Base-by-base conservation (phyloP, 805 yeast species). In the Isabelozyma heimii region DNA sequence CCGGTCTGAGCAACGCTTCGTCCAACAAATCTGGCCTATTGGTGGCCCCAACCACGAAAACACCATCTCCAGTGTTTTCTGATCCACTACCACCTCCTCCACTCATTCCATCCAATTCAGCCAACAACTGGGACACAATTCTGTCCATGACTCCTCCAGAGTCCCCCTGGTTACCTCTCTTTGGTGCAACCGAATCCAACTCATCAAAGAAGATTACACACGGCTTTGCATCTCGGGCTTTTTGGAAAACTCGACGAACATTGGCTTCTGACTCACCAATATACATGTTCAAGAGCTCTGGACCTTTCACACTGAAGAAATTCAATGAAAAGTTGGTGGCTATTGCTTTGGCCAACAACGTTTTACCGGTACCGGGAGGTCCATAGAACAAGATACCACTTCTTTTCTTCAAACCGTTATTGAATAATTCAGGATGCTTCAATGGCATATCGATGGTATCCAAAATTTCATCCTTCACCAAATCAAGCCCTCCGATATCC, bases 101-200 rank as follows among this genome's bases (percentile, higher is more conserved):
- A 59, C 95, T 85, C 97, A 92, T 92, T 24, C 98, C 98, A 63
- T 94, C 99, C 41, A 94, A 74, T 65, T 94, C 99, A 0, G 98
- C 97, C 46, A 94, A 74, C 38, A 94, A 72, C 66, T 94, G 99
- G 0, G 97, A 91, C 0, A 94, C 99, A 54, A 94, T 94, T 66
- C 99, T 81, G 64, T 94, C 99, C 99, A 94, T 94, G 2, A 94
- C 98, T 56, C 98, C 99, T 14, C 98, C 98, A 2, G 97, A 91
- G 67, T 94, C 99, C 20, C 99, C 98, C 62, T 94, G 97, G 64
- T 92, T 91, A 27, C 99, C 99, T 73, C 98, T 84, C 65, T 94
- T 92, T 2, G 98, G 98, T 0, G 99, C 99, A 1, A 94, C 97
- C 1, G 97, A 91, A 69, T 94, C 99, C 68, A 94, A 77, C 70